These are phyloP conservation scores for Penicillium roqueforti DNA, from an alignment of 495 filamentous ascomycete species.

Conservation along the genomic window DNA sequence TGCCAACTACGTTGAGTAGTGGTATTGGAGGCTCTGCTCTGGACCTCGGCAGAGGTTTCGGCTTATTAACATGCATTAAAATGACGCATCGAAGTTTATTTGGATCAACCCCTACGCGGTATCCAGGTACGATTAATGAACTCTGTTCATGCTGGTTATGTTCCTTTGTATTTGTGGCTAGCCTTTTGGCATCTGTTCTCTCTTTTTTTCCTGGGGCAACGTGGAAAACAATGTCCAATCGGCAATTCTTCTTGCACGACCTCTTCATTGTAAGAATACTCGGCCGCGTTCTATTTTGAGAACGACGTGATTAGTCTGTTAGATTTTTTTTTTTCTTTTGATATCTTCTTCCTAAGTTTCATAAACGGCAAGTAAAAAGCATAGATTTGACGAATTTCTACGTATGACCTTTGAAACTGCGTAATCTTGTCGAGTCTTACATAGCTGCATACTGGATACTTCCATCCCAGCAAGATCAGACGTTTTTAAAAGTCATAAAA, in stretches of 20 bases:
- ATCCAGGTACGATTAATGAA: neutral
- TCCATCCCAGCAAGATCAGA: neutral
- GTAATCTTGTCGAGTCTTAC: neutral
- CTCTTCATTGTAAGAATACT: too few species aligned
- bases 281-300: too few species aligned
- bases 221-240: neutral
- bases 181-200: neutral
- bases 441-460: neutral
- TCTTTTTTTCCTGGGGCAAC: neutral
- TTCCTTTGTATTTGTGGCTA: neutral
- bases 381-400: too few species aligned
- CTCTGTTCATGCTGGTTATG: neutral
- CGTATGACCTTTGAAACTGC: neutral
- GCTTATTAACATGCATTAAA: neutral
- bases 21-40: neutral
- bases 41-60: neutral
- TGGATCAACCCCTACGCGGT: neutral
- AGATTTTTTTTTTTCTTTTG: too few species aligned
- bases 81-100: neutral
- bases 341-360: too few species aligned
- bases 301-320: too few species aligned
- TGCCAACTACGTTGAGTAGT: slow-evolving; percentile 70
- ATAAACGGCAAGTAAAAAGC: too few species aligned
- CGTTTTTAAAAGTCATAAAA: too few species aligned
- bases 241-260: neutral